These are phyloP conservation scores for Cryptosporidium sp. DNA, from an alignment of 169 alveolate species.

Conservation along the genomic window DNA sequence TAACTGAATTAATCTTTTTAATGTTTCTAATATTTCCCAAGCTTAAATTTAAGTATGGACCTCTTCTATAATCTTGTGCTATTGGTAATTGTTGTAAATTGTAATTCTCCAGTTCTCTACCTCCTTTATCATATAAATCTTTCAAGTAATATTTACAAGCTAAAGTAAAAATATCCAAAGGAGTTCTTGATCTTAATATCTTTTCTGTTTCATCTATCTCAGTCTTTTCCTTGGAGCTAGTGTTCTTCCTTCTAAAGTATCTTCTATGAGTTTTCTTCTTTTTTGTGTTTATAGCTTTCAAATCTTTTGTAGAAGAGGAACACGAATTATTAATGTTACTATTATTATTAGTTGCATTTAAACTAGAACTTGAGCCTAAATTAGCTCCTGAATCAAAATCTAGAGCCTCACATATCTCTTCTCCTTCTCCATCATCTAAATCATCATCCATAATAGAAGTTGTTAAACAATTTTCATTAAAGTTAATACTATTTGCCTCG, in stretches of 20 bases:
- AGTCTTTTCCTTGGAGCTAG: conserved; percentile 35
- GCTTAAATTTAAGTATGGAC: conserved; percentile 34
- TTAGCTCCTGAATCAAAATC: conserved; percentile 28
- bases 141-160: conserved; percentile 38
- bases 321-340: background rate
- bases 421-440: conserved; percentile 19
- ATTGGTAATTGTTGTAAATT: conserved; percentile 29
- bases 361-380: background rate
- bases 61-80: conserved; percentile 60
- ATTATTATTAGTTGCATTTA: background rate
- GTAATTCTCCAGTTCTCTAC: background rate
- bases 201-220: conserved; percentile 56
- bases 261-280: conserved; percentile 35
- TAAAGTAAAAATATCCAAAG: conserved; percentile 41
- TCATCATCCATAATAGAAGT: conserved; percentile 44
- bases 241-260: conserved; percentile 58
- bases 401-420: background rate
- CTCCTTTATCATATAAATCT: background rate
- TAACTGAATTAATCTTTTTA: background rate
- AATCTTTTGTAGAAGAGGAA: conserved; percentile 2
- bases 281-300: conserved; percentile 3
- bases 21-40: conserved; percentile 29
- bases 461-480: background rate
- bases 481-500: background rate
- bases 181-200: conserved; percentile 62